These are phyloP conservation scores for Acer yangbiense DNA, from an alignment of 345 rosid species.

Conservation along the genomic window DNA sequence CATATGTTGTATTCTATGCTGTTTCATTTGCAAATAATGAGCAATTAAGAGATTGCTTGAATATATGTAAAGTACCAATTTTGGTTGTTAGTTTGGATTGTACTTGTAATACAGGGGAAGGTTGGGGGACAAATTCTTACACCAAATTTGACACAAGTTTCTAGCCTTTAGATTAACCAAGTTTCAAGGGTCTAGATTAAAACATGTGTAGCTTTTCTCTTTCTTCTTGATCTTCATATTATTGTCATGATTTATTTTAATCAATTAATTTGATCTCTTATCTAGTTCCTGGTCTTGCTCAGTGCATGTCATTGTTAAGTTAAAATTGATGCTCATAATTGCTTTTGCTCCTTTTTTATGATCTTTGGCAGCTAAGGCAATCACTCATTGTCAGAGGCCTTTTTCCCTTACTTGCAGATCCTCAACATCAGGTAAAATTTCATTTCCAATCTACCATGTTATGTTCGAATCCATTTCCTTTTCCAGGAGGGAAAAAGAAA, in stretches of 20 bases:
- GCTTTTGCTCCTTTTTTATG: slow-evolving; percentile 8
- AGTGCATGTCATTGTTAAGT: not conserved
- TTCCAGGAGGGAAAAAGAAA: not conserved
- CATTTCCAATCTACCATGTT: slow-evolving; percentile 8
- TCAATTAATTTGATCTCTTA: no score
- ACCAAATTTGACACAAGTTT: no score
- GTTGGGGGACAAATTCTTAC: no score
- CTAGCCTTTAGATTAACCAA: no score
- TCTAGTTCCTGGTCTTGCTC: not conserved
- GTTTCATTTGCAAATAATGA: no score
- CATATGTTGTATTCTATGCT: no score
- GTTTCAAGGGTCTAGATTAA: no score
- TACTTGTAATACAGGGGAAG: not conserved
- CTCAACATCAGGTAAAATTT: slow-evolving; percentile 53
- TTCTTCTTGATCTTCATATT: no score
- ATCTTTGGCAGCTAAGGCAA: slow-evolving; percentile 60
- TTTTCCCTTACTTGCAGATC: slow-evolving; percentile 69
- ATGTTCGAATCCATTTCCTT: not conserved
- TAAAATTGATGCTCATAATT: not conserved
- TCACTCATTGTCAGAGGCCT: slow-evolving; percentile 68
- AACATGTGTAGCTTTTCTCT: no score
- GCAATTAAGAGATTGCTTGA: no score
- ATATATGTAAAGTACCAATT: not conserved
- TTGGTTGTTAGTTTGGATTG: not conserved
- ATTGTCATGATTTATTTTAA: no score